Percentiles rank a stretch among this genome's conserved stretches.
Conservation (phyloP, 352 stramenopile genomes). For the Hyaloperonospora arabidopsidis region DNA sequence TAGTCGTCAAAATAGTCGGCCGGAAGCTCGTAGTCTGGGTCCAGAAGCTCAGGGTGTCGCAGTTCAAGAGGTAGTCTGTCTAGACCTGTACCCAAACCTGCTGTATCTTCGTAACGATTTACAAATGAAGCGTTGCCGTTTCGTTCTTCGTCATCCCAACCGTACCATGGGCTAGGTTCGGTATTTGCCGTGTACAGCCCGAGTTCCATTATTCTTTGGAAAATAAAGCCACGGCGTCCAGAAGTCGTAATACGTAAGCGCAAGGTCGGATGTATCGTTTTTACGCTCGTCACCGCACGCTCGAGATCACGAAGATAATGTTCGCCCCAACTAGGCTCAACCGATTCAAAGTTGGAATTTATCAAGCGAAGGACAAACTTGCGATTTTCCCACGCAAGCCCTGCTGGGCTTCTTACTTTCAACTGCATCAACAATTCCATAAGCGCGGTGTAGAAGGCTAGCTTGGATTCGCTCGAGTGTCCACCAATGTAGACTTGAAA, state of each 20-base stretch:
- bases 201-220: constrained; percentile 27
- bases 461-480: constrained; percentile 7
- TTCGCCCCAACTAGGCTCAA: constrained; percentile 32
- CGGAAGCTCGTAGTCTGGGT: constrained; percentile 32
- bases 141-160: constrained; percentile 30
- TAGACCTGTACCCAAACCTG: constrained; percentile 3
- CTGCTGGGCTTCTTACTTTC: constrained; percentile 2
- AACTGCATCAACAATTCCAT: constrained; percentile 24
- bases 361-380: constrained; percentile 32
- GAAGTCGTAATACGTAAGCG: too few species aligned
- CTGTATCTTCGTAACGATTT: constrained; percentile 9
- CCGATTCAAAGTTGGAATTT: constrained; percentile 24
- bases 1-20: constrained; percentile 28
- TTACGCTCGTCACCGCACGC: too few species aligned
- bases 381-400: constrained; percentile 15
- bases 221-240: too few species aligned
- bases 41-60: constrained; percentile 22
- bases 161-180: constrained; percentile 33
- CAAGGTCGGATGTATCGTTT: too few species aligned
- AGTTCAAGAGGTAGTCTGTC: constrained; percentile 17
- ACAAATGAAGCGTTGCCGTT: constrained; percentile 24
- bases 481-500: constrained; percentile 1
- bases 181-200: constrained; percentile 30
- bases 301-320: constrained; percentile 29
- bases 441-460: constrained; percentile 36